These are phyloP conservation scores for Stephanodiscus minutulus DNA, from an alignment of 108 stramenopile genomes.

Conservation along the genomic window DNA sequence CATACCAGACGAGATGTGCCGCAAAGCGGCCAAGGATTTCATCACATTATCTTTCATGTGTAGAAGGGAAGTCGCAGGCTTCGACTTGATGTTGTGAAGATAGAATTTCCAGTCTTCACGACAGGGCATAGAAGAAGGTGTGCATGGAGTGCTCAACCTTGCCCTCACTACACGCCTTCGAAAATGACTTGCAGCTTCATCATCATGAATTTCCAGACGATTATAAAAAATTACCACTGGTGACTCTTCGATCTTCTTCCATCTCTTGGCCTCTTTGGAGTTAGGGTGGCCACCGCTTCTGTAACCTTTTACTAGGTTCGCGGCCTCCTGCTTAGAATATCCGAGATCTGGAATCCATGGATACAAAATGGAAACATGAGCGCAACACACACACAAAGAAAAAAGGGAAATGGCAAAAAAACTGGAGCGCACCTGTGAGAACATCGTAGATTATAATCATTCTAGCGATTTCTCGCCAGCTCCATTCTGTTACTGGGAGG, in stretches of 20 bases:
- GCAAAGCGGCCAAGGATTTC: slow-evolving; percentile 33
- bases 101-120: slow-evolving; percentile 62
- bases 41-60: slow-evolving; percentile 37
- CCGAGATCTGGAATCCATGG: slow-evolving; percentile 59
- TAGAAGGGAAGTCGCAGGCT: slow-evolving; percentile 10
- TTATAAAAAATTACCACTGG: slow-evolving; percentile 63
- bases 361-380: neutral
- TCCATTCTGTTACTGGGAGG: slow-evolving; percentile 78
- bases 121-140: slow-evolving; percentile 49
- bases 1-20: neutral
- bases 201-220: slow-evolving; percentile 39
- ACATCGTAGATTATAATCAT: slow-evolving; percentile 71
- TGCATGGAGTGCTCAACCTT: slow-evolving; percentile 55
- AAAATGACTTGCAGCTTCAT: slow-evolving; percentile 12
- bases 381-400: neutral
- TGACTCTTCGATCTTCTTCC: slow-evolving; percentile 76
- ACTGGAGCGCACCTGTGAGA: slow-evolving; percentile 24
- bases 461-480: slow-evolving; percentile 88
- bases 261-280: slow-evolving; percentile 81
- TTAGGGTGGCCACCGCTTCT: slow-evolving; percentile 87
- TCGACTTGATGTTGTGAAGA: slow-evolving; percentile 69
- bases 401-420: neutral
- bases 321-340: slow-evolving; percentile 63
- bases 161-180: slow-evolving; percentile 39
- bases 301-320: slow-evolving; percentile 77